Base-by-base conservation (phyloP, 1,284 basidiomycete genomes). In the Moesziomyces antarcticus region DNA sequence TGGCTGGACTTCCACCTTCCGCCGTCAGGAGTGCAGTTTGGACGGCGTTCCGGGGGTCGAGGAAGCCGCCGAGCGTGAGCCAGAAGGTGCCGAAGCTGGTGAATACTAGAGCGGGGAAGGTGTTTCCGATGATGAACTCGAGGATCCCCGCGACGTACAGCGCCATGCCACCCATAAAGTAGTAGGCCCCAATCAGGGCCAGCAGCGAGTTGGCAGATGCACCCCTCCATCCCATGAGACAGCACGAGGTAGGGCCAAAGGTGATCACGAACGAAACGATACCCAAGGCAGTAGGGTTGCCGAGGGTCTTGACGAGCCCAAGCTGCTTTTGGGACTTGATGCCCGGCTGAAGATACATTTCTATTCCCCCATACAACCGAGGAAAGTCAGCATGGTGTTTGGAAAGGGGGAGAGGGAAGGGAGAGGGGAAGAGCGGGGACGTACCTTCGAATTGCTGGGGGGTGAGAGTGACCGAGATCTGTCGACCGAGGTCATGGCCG, bases 261-360 rank as follows among this genome's bases (percentile, higher is more conserved):
- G 71, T 77, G 21, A 78, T 56, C 13, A 78, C 50, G 56, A 78
- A 78, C 7, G 70, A 78, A 10, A 78, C 68, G 47, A 78, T 77
- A 22, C 76, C 76, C 5, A 78, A 47, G 1, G 66, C 50, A 1
- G 76, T 78, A 0, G 76, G 76, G 40, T 78, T 78, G 24, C 74
- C 76, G 13, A 76, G 56, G 0, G 76, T 67, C 57, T 78, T 78
- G 66, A 78, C 63, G 6, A 71, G 47, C n/a, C 60, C 50, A 21
- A 54, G 21, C 20, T 75, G 72, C 21, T 46, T 45, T 0, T 63
- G 43, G 0, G 64, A 68, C 51, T 70, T 72, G 56, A 68, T 44
- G 25, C 50, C 45, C 5, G 76, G 76, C 43, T 78, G 76, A 5
- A 78, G 48, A 61, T 78, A 78, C 9, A 78, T 55, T 43, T 68